Percentiles rank a stretch among this genome's conserved stretches.
Evolutionary conservation across 805 yeast genomes (phyloP).

Genomic region (Schwanniomyces vanrijiae): DNA sequence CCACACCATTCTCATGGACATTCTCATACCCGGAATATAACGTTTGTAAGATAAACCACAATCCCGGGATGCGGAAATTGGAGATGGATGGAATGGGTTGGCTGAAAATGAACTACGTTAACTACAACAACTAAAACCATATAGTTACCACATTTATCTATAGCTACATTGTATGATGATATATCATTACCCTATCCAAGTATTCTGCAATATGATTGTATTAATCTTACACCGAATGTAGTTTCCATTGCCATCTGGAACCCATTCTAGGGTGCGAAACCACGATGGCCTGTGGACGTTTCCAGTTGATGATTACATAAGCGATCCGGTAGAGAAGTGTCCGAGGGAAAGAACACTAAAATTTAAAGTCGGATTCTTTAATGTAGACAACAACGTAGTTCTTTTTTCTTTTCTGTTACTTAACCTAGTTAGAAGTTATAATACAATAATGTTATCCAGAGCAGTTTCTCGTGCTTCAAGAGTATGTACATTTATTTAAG

Average conservation of each 20-base stretch:
- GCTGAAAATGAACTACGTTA: neutral
- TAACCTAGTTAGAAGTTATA: neutral
- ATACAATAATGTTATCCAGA: constrained; percentile 39
- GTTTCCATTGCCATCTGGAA: neutral
- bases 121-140: too few species aligned
- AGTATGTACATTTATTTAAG: constrained; percentile 28
- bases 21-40: neutral
- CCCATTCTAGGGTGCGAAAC: neutral
- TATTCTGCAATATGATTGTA: too few species aligned
- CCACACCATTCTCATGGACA: neutral
- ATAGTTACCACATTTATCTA: too few species aligned
- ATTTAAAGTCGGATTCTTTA: constrained; percentile 1
- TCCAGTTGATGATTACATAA: constrained; percentile 3
- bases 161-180: neutral
- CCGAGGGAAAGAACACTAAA: constrained; percentile 7
- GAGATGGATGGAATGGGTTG: neutral
- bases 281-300: neutral
- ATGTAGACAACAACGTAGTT: constrained; percentile 1
- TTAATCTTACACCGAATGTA: too few species aligned
- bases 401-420: neutral
- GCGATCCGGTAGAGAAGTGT: constrained; percentile 7
- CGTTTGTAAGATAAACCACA: neutral
- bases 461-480: constrained; percentile 41
- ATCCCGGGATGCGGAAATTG: constrained; percentile 2
- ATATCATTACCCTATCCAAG: too few species aligned